Evolutionary conservation across 768 basidiomycete species (phyloP).

Genomic region (Tulasnella calospora): DNA sequence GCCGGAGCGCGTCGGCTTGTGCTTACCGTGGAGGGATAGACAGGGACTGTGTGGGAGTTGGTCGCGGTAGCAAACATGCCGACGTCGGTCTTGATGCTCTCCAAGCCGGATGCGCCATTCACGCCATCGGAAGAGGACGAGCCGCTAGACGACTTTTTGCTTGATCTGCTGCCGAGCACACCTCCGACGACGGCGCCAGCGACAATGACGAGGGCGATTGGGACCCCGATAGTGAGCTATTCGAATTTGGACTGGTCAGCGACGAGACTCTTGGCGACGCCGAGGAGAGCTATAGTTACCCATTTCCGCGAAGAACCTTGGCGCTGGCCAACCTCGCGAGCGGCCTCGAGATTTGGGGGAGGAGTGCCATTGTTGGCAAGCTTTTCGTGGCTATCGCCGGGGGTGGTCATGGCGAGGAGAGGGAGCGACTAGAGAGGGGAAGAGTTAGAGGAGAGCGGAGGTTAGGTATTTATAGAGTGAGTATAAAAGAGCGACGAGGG

Average conservation of each 20-base stretch:
- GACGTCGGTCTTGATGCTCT: slow-evolving; percentile 52
- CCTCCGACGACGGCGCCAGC: slow-evolving; percentile 55
- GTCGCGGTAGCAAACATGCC: slow-evolving; percentile 75
- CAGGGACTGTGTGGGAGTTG: slow-evolving; percentile 71
- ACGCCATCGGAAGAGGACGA: slow-evolving; percentile 24
- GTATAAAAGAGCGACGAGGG: background rate
- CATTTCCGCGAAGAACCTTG: background rate
- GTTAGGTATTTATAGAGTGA: background rate
- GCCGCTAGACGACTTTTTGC: slow-evolving; percentile 36
- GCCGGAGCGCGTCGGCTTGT: background rate
- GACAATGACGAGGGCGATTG: slow-evolving; percentile 38
- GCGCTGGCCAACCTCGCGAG: background rate
- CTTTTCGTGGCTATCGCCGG: background rate
- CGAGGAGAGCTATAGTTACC: background rate
- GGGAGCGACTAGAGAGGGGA: background rate
- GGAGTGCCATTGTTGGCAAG: background rate
- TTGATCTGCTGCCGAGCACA: slow-evolving; percentile 63
- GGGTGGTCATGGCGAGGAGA: background rate
- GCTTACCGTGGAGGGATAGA: slow-evolving; percentile 89
- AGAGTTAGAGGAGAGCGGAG: background rate
- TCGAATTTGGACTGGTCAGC: background rate
- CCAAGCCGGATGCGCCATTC: slow-evolving; percentile 34
- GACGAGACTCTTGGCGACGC: background rate
- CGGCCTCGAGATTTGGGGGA: background rate
- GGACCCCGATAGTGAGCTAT: slow-evolving; percentile 37